phyloP scores from a whole-genome alignment of 345 rosid genomes.

The Eucalyptus leucophloia region DNA sequence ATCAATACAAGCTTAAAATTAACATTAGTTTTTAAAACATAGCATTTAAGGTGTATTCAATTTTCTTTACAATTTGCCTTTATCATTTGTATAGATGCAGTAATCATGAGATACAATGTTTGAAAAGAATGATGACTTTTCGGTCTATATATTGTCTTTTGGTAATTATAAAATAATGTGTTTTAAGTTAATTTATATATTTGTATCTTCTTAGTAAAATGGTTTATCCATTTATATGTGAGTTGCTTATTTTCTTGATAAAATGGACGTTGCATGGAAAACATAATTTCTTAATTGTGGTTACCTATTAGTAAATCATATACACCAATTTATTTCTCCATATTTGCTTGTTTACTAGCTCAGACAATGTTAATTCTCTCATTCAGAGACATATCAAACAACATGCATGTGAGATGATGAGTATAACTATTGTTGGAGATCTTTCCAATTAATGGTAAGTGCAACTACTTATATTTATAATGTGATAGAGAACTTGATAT shows the following conservation, averaged over 20 bases:
- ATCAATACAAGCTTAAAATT: neutral
- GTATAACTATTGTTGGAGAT: neutral
- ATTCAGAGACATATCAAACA: neutral
- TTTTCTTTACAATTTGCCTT: neutral
- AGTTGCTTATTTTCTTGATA: neutral
- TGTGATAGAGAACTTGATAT: neutral
- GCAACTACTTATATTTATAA: neutral
- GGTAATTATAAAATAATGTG: neutral
- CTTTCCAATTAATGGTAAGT: neutral
- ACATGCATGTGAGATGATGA: neutral
- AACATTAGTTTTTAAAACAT: neutral
- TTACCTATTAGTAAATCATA: neutral
- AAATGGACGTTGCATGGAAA: neutral
- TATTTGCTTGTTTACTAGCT: neutral
- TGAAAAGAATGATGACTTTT: neutral
- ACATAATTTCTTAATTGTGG: neutral
- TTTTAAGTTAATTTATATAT: neutral
- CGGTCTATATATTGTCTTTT: neutral
- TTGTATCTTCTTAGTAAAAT: neutral
- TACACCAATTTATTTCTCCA: neutral
- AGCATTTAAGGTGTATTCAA: neutral
- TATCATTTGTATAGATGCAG: neutral
- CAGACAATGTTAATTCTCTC: neutral
- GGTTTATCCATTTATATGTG: neutral
- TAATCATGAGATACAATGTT: neutral